Percentiles rank a stretch among this genome's conserved stretches.
Evolutionary conservation across 2,329 filamentous ascomycete genomes (phyloP).

Genomic region (Juglanconis oblonga): DNA sequence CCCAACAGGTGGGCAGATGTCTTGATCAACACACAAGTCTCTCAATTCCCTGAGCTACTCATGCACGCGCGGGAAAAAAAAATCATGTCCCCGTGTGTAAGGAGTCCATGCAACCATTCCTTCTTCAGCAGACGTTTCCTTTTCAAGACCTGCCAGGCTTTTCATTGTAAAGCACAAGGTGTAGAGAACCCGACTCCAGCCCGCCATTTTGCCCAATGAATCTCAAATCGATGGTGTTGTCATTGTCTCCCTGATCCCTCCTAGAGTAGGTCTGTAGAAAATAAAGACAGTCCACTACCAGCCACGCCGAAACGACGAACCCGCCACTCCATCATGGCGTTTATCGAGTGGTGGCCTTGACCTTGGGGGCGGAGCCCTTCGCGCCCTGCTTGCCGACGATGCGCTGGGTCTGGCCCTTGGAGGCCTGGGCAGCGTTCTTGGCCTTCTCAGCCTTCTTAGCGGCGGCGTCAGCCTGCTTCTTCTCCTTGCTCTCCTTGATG

Average conservation of each 20-base stretch:
- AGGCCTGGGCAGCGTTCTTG: constrained; percentile 72
- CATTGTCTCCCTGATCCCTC: neutral
- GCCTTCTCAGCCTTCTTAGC: constrained; percentile 99
- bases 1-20: neutral
- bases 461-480: constrained; percentile 83
- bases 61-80: constrained; percentile 20
- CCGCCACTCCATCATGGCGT: constrained; percentile 11
- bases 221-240: constrained; percentile 12
- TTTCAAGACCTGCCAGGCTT: constrained; percentile 17
- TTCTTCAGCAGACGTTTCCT: constrained; percentile 15
- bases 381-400: constrained; percentile 96
- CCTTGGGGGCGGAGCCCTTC: constrained; percentile 86
- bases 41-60: constrained; percentile 29
- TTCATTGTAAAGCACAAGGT: constrained; percentile 17
- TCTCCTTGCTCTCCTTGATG: constrained; percentile 98
- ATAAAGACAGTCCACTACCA: constrained; percentile 8
- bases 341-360: constrained; percentile 84
- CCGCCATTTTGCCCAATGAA: constrained; percentile 16
- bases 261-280: constrained; percentile 8
- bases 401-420: constrained; percentile 75
- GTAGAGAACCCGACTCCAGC: constrained; percentile 21
- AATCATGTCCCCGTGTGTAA: constrained; percentile 22
- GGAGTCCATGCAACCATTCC: constrained; percentile 28
- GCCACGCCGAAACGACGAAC: constrained; percentile 12
- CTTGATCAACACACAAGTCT: constrained; percentile 28